Conservation (phyloP, 1,284 basidiomycete genomes). For the Mycosarcoma mackinlayi region DNA sequence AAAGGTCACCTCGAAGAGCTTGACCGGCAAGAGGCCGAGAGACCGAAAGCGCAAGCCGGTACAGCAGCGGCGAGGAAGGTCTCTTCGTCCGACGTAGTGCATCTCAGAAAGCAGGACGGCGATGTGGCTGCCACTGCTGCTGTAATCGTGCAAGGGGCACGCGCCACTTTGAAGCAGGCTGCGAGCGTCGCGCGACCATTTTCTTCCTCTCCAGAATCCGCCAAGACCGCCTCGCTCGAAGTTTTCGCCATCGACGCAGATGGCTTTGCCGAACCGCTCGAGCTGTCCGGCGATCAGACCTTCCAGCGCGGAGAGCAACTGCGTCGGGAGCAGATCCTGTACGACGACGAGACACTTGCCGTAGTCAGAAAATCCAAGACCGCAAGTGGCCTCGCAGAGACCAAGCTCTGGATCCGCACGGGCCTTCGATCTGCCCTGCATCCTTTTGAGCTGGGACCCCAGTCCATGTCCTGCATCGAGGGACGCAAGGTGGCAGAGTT, state of each 20-base stretch:
- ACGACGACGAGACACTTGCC: conserved; percentile 52
- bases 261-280: conserved; percentile 35
- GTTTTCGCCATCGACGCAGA: conserved; percentile 39
- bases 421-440: conserved; percentile 39
- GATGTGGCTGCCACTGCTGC: conserved; percentile 16
- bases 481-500: conserved; percentile 52
- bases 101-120: conserved; percentile 1
- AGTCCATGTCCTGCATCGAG: conserved; percentile 42
- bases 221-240: conserved; percentile 43
- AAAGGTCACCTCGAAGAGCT: conserved; percentile 41
- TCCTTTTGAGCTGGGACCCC: conserved; percentile 37
- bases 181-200: background rate
- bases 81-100: conserved; percentile 16
- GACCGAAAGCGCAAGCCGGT: conserved; percentile 5
- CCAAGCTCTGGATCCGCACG: conserved; percentile 37
- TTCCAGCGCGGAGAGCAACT: conserved; percentile 44
- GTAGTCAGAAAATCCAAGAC: conserved; percentile 41
- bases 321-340: conserved; percentile 42
- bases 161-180: conserved; percentile 7
- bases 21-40: conserved; percentile 20
- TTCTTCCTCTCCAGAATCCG: background rate
- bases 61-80: background rate
- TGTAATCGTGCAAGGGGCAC: conserved; percentile 15
- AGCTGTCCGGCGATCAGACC: conserved; percentile 37
- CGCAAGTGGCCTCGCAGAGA: conserved; percentile 20